Base-by-base conservation (phyloP, 2,329 filamentous ascomycete species). In the Trichoderma asperellum region DNA sequence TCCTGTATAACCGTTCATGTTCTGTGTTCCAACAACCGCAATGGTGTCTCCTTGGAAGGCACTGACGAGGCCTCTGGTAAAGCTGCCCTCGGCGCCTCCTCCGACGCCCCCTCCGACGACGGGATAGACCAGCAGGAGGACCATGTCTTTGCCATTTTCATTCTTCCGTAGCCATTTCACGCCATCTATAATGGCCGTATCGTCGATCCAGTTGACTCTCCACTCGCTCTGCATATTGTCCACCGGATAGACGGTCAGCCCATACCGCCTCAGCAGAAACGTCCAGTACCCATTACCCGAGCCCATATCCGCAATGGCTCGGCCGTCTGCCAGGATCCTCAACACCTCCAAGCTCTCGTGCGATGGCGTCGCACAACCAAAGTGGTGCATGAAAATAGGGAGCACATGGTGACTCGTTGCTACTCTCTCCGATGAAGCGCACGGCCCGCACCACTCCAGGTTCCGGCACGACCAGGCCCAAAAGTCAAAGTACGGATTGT, bases 201-300 rank as follows among this genome's bases (percentile, higher is more conserved):
- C 90, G 14, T 78, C 77, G 11, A 93, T 83, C 91, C 91, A 94
- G 72, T 83, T 85, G 0, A 87, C 88, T 61, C 91, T 84, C 86
- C 91, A 94, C 73, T 86, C 85, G 72, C 86, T 90, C 75, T 89
- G 84, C 74, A 86, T 87, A 76, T 87, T 92, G 77, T 94, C 91
- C 10, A 93, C 84, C 1, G 91, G 83, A 24, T 83, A 79, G 1
- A 89, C 86, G 6, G 80, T 78, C 40, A 87, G 77, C 24, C 87
- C 85, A 73, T 88, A 85, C 29, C 82, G 78, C 2, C 91, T 85
- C 14, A 93, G 85, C 87, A 92, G 88, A 71, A 88, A 90, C 8
- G 87, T 86, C 91, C 91, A 94, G 80, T 93, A 94, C 12, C 91
- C 91, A 75, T 90, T 92, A 2, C 91, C 91, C 65, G 86, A 89